A percentile compares a stretch with the other conserved stretches of the same genome.
These are phyloP conservation scores for Ploettnerulaceae sp. DNA, from an alignment of 2,329 filamentous ascomycete genomes.

Conservation along the genomic window DNA sequence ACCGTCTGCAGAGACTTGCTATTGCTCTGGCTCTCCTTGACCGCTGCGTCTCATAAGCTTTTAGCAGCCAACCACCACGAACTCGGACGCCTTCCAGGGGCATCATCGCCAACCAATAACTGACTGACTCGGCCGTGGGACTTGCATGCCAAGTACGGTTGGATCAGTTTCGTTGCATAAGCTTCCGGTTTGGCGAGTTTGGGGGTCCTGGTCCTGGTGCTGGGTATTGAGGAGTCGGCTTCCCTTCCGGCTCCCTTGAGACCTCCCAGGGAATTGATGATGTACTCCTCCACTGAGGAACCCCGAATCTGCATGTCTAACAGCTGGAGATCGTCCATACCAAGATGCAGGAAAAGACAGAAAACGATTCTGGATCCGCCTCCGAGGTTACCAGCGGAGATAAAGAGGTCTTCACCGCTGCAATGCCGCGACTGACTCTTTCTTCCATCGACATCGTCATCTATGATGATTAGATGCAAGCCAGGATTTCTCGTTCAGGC, in stretches of 20 bases:
- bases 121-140: constrained; percentile 10
- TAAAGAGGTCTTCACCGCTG: constrained; percentile 7
- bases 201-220: constrained; percentile 10
- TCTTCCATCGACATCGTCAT: background rate
- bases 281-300: background rate
- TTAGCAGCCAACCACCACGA: constrained; percentile 9
- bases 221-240: constrained; percentile 1
- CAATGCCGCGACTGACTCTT: background rate
- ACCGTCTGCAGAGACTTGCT: constrained; percentile 9
- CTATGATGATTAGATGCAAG: background rate
- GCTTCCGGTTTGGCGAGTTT: constrained; percentile 13
- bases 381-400: background rate
- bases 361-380: background rate
- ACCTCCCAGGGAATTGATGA: background rate
- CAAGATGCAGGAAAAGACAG: background rate
- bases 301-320: constrained; percentile 8
- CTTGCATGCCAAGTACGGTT: constrained; percentile 11
- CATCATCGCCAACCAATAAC: constrained; percentile 12
- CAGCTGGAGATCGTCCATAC: constrained; percentile 9
- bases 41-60: constrained; percentile 11
- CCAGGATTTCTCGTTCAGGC: background rate
- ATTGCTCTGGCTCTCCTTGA: constrained; percentile 12
- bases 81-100: constrained; percentile 9
- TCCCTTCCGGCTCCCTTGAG: background rate
- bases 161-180: constrained; percentile 14